Evolutionary conservation across 2,329 filamentous ascomycete genomes (phyloP).

Genomic region (Periconia macrospinosa): DNA sequence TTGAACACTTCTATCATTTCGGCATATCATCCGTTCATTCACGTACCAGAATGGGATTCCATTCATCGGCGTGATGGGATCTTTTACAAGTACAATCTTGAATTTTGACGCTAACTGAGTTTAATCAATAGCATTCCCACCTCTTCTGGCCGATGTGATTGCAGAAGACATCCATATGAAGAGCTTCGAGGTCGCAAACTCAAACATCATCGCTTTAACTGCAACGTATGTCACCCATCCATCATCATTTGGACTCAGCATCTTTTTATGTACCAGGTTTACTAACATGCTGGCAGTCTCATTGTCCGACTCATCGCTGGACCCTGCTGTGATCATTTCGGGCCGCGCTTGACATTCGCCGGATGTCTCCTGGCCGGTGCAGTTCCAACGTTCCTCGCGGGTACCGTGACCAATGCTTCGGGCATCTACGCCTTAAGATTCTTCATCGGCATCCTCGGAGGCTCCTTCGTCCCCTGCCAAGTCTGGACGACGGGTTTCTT

Average conservation of each 20-base stretch:
- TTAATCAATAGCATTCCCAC: conserved; percentile 29
- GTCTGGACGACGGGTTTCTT: conserved; percentile 92
- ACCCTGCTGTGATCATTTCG: conserved; percentile 78
- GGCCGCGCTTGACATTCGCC: conserved; percentile 76
- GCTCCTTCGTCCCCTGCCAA: conserved; percentile 79
- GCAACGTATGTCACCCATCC: conserved; percentile 19
- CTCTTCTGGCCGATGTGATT: conserved; percentile 59
- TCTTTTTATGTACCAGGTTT: not conserved
- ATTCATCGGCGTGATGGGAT: conserved; percentile 27
- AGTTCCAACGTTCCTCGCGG: conserved; percentile 80
- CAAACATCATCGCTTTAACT: conserved; percentile 77
- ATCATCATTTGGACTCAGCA: not conserved
- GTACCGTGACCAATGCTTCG: conserved; percentile 65
- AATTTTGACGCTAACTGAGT: conserved; percentile 1
- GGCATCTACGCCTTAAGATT: conserved; percentile 73
- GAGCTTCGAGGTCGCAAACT: conserved; percentile 75
- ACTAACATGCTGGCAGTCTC: conserved; percentile 42
- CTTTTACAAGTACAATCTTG: conserved; percentile 6
- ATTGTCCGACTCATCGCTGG: conserved; percentile 76
- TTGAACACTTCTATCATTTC: conserved; percentile 20
- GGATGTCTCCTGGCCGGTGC: conserved; percentile 73
- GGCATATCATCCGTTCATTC: conserved; percentile 85
- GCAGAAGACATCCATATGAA: conserved; percentile 72
- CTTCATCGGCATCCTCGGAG: conserved; percentile 77
- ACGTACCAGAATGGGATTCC: no score